Evolutionary conservation across 441 rosid genomes (phyloP).

Genomic region (Hypseocharis bilobata): DNA sequence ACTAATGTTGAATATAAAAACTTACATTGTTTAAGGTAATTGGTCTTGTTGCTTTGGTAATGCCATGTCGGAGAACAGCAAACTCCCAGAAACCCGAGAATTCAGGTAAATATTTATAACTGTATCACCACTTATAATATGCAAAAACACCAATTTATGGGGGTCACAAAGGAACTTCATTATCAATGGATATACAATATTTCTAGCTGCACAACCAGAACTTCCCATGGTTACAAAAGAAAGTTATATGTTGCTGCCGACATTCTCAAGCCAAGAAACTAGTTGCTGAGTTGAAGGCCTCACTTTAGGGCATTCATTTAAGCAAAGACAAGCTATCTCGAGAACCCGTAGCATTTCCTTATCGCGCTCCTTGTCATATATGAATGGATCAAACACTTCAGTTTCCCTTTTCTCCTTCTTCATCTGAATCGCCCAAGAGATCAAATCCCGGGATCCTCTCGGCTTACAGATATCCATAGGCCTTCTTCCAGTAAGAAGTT

Average conservation of each 20-base stretch:
- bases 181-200: constrained; percentile 1
- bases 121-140: constrained; percentile 1
- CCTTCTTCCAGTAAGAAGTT: constrained; percentile 64
- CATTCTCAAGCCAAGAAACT: constrained; percentile 50
- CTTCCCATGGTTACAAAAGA: constrained; percentile 6
- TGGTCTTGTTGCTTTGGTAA: constrained; percentile 8
- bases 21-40: constrained; percentile 17
- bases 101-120: constrained; percentile 25
- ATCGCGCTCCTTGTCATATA: constrained; percentile 44
- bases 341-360: constrained; percentile 48
- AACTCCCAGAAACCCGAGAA: constrained; percentile 11
- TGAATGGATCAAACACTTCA: constrained; percentile 49
- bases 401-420: constrained; percentile 44
- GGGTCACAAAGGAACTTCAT: constrained; percentile 1
- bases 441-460: constrained; percentile 46
- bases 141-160: background rate
- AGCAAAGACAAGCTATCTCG: constrained; percentile 53
- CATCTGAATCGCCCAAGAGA: constrained; percentile 51
- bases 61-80: constrained; percentile 17
- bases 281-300: constrained; percentile 57
- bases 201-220: constrained; percentile 16
- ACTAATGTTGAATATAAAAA: constrained; percentile 13
- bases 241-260: constrained; percentile 21
- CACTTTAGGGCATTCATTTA: constrained; percentile 40
- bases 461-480: constrained; percentile 76